phyloP scores from a whole-genome alignment of 2,329 filamentous ascomycete genomes.

The Coniochaeta prunicola region DNA sequence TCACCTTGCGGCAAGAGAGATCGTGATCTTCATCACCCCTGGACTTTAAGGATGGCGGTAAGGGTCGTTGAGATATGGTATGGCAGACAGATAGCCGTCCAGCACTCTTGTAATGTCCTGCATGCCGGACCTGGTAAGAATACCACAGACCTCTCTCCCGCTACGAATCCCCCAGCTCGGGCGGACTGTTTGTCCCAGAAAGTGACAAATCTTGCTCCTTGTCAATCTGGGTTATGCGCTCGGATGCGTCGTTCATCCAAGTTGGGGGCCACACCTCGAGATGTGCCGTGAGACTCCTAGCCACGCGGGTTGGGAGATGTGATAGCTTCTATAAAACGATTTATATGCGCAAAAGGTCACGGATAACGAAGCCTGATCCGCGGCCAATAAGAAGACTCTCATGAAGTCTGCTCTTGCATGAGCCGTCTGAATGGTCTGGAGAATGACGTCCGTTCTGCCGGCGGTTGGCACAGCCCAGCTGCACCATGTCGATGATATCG shows the following conservation, averaged over 20 bases:
- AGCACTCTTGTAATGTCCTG: neutral
- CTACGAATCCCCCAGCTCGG: neutral
- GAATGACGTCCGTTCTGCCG: neutral
- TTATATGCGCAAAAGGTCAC: too few species aligned
- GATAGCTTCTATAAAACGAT: too few species aligned
- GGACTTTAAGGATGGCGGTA: neutral
- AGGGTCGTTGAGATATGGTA: neutral
- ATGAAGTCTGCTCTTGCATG: neutral
- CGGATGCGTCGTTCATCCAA: neutral
- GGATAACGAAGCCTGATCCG: neutral
- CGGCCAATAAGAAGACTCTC: neutral
- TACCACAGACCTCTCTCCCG: neutral
- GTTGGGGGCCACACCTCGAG: neutral
- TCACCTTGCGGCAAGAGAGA: neutral
- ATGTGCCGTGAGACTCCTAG: neutral
- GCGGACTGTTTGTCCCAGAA: neutral
- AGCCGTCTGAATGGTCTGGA: neutral
- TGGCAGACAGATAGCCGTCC: neutral
- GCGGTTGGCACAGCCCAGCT: neutral
- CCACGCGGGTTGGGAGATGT: too few species aligned
- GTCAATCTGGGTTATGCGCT: neutral
- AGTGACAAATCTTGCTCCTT: neutral
- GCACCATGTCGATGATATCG: too few species aligned
- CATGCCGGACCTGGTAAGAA: neutral
- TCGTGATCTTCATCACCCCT: neutral